These are phyloP conservation scores for Candida golubevii DNA, from an alignment of 805 yeast genomes.

Conservation along the genomic window DNA sequence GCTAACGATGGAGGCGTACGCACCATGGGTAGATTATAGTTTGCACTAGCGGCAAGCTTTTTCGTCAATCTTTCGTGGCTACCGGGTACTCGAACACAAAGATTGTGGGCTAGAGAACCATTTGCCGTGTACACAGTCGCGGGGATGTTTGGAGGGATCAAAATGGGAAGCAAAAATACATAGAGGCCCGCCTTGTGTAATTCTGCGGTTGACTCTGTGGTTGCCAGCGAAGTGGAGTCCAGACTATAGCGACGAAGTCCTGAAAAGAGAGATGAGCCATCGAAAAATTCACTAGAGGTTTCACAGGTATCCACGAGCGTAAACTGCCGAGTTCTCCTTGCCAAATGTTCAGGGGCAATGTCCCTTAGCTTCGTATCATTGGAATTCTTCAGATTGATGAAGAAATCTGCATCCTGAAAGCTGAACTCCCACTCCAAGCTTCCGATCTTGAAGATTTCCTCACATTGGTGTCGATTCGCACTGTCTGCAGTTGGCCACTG, in stretches of 20 bases:
- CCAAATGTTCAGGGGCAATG: conserved; percentile 42
- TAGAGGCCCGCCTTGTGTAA: conserved; percentile 59
- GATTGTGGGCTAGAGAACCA: conserved; percentile 43
- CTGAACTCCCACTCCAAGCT: conserved; percentile 39
- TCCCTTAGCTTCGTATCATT: conserved; percentile 41
- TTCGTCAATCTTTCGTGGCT: conserved; percentile 32
- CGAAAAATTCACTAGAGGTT: conserved; percentile 4
- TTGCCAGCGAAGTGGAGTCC: conserved; percentile 1
- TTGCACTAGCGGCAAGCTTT: conserved; percentile 29
- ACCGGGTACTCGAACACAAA: conserved; percentile 39
- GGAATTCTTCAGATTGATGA: conserved; percentile 35
- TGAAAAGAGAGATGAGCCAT: background rate
- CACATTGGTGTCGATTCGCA: conserved; percentile 38
- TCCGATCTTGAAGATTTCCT: conserved; percentile 49
- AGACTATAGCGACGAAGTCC: conserved; percentile 1
- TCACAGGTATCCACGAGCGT: conserved; percentile 7
- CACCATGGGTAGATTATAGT: conserved; percentile 43
- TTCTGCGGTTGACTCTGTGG: conserved; percentile 3
- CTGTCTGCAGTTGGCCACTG: conserved; percentile 56
- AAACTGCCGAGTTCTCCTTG: conserved; percentile 35
- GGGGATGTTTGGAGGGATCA: conserved; percentile 59
- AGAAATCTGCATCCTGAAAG: conserved; percentile 43
- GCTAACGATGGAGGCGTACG: conserved; percentile 56
- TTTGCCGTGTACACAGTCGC: conserved; percentile 53
- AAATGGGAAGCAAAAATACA: conserved; percentile 59